Base-by-base conservation (phyloP, 495 filamentous ascomycete species). In the Aspergillus nidulans region DNA sequence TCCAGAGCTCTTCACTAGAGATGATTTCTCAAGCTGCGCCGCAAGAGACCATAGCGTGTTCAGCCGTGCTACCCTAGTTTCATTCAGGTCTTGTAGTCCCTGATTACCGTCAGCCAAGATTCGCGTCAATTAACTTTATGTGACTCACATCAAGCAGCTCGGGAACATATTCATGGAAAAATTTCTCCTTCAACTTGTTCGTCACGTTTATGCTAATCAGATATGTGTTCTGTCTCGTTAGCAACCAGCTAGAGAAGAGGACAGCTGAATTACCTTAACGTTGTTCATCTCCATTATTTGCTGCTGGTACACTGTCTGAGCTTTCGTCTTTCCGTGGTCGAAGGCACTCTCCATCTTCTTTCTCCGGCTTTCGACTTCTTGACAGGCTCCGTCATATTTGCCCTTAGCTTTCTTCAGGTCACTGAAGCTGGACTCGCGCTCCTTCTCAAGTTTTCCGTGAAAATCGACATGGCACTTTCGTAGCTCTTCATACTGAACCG, bases 91-190 rank as follows among this genome's bases (percentile, higher is more conserved):
- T 77, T 97, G 94, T 49, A 90, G 63, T 44, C 84, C 85, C 85
- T 89, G 12, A 18, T 4, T n/a, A 21, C 26, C 15, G 44, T 53
- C 8, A 58, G 6, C 38, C 25, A 44, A n/a, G 9, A 26, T 36
- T 3, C 6, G 3, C 36, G 26, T 18, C n/a, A 42, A 25, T n/a
- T 12, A 43, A 34, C 18, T 0, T 21, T 30, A 10, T 36, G 75
- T 58, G 44, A 60, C 81, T 74, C 76, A 92, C 91, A 73, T 99
- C 90, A 60, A 99, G 75, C 28, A 99, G 66, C 55, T 97, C 92
- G 4, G 94, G 94, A 19, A 99, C 80, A 68, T 97, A 97, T 77
- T 97, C 91, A 66, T 97, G 84, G 62, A 91, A 99, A 72, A 97
- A 97, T 66, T 85, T 90, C 68, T 95, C 89, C 73, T 97, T 97